A percentile compares a stretch with the other conserved stretches of the same genome.
Evolutionary conservation across 2,329 filamentous ascomycete genomes (phyloP).

Genomic region (Zopfia rhizophila): DNA sequence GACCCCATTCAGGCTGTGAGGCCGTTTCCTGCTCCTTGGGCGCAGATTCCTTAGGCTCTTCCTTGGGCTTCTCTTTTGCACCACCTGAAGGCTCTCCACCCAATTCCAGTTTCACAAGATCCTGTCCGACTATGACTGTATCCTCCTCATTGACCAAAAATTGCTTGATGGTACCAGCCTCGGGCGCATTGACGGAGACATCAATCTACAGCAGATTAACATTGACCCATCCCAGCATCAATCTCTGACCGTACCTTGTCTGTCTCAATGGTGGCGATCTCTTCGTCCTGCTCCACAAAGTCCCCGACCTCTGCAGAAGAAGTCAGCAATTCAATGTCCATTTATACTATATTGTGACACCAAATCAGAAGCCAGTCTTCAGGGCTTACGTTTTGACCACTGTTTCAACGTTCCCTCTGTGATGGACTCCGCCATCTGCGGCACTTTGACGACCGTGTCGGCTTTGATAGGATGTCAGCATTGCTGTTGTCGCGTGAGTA

Average conservation of each 20-base stretch:
- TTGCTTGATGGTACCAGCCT: slow-evolving; percentile 91
- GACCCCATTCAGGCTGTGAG: slow-evolving; percentile 63
- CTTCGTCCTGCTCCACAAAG: slow-evolving; percentile 93
- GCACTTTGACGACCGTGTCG: slow-evolving; percentile 90
- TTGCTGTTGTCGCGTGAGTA: background rate
- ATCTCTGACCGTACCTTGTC: slow-evolving; percentile 78
- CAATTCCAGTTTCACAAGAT: slow-evolving; percentile 84
- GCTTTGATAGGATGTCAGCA: slow-evolving; percentile 57
- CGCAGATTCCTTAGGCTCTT: slow-evolving; percentile 70
- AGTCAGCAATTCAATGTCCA: slow-evolving; percentile 21
- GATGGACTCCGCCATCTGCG: slow-evolving; percentile 98
- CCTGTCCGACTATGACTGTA: slow-evolving; percentile 93
- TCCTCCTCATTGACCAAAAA: slow-evolving; percentile 93
- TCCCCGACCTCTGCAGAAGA: slow-evolving; percentile 77
- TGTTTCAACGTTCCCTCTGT: slow-evolving; percentile 97
- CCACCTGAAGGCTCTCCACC: slow-evolving; percentile 65
- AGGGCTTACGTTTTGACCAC: slow-evolving; percentile 82
- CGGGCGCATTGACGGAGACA: slow-evolving; percentile 92
- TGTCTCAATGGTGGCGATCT: slow-evolving; percentile 98
- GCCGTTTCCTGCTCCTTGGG: slow-evolving; percentile 67
- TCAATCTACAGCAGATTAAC: slow-evolving; percentile 75
- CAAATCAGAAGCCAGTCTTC: slow-evolving; percentile 1
- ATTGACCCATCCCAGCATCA: background rate
- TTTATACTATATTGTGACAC: background rate
- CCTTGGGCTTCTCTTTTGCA: slow-evolving; percentile 63